Conservation (phyloP, 2,329 filamentous ascomycete species). For the Botrytis paeoniae region DNA sequence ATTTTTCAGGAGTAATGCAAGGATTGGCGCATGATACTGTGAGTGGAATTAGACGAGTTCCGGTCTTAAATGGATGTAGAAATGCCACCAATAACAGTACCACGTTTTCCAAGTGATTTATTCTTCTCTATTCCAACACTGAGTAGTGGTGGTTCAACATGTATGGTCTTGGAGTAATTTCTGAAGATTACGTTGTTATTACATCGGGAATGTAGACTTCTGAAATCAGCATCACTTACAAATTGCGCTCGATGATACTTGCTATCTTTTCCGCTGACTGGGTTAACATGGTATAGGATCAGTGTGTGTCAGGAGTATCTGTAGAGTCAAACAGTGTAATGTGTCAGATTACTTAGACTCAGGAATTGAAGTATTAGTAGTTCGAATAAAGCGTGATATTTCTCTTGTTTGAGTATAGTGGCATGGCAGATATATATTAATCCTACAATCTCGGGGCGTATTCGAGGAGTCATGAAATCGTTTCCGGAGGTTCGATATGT, state of each 20-base stretch:
- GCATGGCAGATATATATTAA: fast-evolving
- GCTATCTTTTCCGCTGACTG: neutral
- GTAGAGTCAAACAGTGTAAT: neutral
- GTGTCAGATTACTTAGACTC: neutral
- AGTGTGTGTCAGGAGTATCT: neutral
- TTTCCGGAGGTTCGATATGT: no score
- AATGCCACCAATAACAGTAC: conserved; percentile 13
- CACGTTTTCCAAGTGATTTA: conserved; percentile 11
- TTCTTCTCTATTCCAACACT: neutral
- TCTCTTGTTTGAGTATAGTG: neutral
- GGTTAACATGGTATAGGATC: neutral
- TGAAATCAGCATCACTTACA: neutral
- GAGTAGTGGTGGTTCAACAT: neutral
- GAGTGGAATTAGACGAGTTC: neutral
- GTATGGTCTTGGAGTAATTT: neutral
- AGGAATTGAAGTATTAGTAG: neutral
- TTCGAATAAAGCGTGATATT: neutral
- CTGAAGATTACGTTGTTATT: neutral
- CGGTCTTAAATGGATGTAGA: no score
- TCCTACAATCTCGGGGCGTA: neutral
- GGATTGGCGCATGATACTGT: conserved; percentile 21
- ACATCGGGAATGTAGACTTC: neutral
- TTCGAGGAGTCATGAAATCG: neutral
- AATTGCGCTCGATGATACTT: conserved; percentile 3
- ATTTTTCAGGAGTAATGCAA: conserved; percentile 21